A percentile compares a stretch with the other conserved stretches of the same genome.
phyloP scores from a whole-genome alignment of 176 grass and related monocot genomes.

The Puccinellia tenuiflora region DNA sequence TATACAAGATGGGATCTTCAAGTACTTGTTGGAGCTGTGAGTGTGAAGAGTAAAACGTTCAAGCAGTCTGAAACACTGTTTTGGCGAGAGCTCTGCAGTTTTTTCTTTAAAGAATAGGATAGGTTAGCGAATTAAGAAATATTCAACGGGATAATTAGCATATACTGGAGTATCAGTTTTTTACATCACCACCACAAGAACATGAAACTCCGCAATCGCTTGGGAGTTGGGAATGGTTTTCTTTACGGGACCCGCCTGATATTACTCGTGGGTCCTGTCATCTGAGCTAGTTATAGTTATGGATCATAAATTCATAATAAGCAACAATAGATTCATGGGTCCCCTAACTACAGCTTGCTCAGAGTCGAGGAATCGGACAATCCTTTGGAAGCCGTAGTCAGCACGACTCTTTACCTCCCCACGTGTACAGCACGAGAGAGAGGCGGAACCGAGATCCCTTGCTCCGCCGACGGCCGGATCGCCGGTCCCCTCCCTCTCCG shows the following conservation, averaged over 20 bases:
- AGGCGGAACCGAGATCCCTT: no score
- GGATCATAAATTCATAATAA: slow-evolving; percentile 3
- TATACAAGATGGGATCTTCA: not conserved
- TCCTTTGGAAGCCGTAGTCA: no score
- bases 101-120: not conserved
- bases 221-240: not conserved
- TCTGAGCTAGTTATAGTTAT: not conserved
- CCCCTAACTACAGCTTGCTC: not conserved
- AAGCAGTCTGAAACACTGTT: not conserved
- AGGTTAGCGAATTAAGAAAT: no score
- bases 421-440: no score
- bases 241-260: not conserved
- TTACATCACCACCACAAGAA: not conserved
- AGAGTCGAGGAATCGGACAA: no score
- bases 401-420: no score
- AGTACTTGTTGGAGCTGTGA: not conserved
- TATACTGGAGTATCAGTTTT: no score
- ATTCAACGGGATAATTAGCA: no score
- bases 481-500: no score
- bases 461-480: no score
- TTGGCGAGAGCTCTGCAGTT: not conserved
- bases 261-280: not conserved
- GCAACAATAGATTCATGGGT: not conserved
- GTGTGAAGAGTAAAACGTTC: not conserved
- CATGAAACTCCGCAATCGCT: not conserved